Base-by-base conservation (phyloP, 805 yeast species). In the Helenozyma rhizophorensis region DNA sequence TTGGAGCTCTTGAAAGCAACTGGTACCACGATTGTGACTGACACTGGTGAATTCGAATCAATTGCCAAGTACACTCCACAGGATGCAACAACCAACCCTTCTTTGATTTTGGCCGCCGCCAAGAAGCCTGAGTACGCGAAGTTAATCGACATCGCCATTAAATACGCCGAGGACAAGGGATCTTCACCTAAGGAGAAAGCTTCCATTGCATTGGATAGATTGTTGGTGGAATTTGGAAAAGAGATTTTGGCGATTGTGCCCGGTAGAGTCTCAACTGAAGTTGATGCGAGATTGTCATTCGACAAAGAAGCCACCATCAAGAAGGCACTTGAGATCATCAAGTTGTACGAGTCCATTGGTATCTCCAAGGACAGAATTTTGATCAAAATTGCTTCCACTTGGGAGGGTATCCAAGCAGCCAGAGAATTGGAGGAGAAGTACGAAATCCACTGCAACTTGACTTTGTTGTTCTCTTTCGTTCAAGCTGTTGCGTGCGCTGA, bases 401-500 rank as follows among this genome's bases (percentile, higher is more conserved):
- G 89, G 85, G 98, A 93, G 72, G 99, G 99, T 75, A 93, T 93
- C 64, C 96, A 86, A 68, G 99, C 98, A 51, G 98, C 99, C 37
- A 78, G 80, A 63, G 95, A 85, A 64, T 77, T 93, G 62, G 98
- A 93, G 75, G 65, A 80, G 48, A 79, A 93, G 67, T 74, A 93
- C 73, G 88, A 79, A 32, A 78, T 93, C 54, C 97, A 93, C 80
- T 77, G 83, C 71, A 93, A 93, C 79, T 76, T 93, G 74, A 93
- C 99, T 37, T 71, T 93, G 52, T 76, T 93, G 58, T 93, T 93
- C 81, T 85, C 96, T 24, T 86, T 87, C 58, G 85, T 78, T 36
- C 99, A 93, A 73, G 99, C 99, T 48, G 96, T 93, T 58, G 97
- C 99, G 38, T 83, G 90, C 72, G 99, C 99, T 49, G 99, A 93